phyloP scores from a whole-genome alignment of 768 basidiomycete genomes.

The Leccinellum albellum region DNA sequence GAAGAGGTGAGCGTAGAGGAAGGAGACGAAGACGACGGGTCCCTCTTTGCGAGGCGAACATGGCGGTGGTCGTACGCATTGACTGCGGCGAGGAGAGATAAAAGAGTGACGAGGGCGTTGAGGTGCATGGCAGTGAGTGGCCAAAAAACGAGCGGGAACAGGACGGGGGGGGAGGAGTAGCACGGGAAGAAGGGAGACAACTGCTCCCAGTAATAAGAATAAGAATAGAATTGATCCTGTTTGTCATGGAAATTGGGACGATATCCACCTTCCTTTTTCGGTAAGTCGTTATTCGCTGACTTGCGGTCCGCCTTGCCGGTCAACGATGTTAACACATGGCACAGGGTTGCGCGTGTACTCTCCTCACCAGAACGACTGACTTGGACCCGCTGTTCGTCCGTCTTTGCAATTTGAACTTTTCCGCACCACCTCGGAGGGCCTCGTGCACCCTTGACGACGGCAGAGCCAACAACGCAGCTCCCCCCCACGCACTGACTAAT shows the following conservation, averaged over 20 bases:
- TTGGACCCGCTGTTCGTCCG: background rate
- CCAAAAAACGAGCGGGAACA: constrained; percentile 7
- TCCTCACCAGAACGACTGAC: background rate
- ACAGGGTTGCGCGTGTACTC: background rate
- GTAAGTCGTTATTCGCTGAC: background rate
- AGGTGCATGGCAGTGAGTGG: constrained; percentile 39
- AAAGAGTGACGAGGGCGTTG: constrained; percentile 42
- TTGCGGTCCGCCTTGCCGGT: background rate
- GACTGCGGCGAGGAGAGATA: constrained; percentile 36
- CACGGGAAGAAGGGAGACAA: background rate
- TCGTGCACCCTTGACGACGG: background rate
- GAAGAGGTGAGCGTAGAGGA: constrained; percentile 2
- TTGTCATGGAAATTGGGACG: background rate
- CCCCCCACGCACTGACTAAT: background rate
- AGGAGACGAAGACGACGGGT: constrained; percentile 16
- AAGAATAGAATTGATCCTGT: background rate
- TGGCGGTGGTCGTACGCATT: constrained; percentile 40
- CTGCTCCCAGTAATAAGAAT: background rate
- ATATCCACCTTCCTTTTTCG: background rate
- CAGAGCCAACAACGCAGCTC: background rate
- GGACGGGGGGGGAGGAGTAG: background rate
- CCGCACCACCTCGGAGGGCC: background rate
- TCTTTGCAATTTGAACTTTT: background rate
- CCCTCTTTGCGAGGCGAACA: constrained; percentile 36
- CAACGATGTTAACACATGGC: background rate